phyloP scores from a whole-genome alignment of 352 stramenopile genomes.

The Pythium graminicola region DNA sequence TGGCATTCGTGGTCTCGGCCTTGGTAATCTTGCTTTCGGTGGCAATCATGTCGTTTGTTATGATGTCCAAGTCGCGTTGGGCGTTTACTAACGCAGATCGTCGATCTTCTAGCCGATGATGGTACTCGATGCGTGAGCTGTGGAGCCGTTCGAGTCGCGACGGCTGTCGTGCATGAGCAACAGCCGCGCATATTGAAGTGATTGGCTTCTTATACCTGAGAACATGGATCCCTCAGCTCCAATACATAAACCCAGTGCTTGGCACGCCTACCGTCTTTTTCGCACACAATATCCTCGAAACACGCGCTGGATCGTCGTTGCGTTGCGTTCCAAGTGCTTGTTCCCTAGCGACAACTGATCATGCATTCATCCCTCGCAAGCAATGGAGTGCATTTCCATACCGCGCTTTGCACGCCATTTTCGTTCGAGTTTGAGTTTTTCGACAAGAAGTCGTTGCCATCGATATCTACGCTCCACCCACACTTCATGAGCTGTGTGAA shows the following conservation, averaged over 20 bases:
- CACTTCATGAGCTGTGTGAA: not conserved
- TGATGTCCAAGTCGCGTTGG: constrained; percentile 16
- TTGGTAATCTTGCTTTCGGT: constrained; percentile 15
- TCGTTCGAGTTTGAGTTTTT: constrained; percentile 26
- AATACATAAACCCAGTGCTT: not conserved
- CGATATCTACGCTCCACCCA: constrained; percentile 10
- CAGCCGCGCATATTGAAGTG: constrained; percentile 1
- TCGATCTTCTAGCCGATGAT: constrained; percentile 17
- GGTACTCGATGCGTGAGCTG: constrained; percentile 19
- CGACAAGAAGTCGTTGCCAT: constrained; percentile 16
- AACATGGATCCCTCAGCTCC: not conserved
- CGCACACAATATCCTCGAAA: constrained; percentile 36
- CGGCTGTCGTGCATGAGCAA: constrained; percentile 14
- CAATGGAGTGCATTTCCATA: not conserved
- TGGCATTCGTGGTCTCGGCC: not conserved
- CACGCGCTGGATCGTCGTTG: constrained; percentile 36
- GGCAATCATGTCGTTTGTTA: constrained; percentile 13
- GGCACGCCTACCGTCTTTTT: constrained; percentile 9
- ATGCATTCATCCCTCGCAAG: not conserved
- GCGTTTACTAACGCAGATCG: constrained; percentile 17
- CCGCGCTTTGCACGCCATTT: constrained; percentile 29
- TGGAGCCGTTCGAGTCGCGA: constrained; percentile 26
- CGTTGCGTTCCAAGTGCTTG: constrained; percentile 27
- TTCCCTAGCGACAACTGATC: constrained; percentile 6
- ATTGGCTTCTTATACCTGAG: constrained; percentile 8